Conservation (phyloP, 768 basidiomycete genomes). For the Cystofilobasidium capitatum region DNA sequence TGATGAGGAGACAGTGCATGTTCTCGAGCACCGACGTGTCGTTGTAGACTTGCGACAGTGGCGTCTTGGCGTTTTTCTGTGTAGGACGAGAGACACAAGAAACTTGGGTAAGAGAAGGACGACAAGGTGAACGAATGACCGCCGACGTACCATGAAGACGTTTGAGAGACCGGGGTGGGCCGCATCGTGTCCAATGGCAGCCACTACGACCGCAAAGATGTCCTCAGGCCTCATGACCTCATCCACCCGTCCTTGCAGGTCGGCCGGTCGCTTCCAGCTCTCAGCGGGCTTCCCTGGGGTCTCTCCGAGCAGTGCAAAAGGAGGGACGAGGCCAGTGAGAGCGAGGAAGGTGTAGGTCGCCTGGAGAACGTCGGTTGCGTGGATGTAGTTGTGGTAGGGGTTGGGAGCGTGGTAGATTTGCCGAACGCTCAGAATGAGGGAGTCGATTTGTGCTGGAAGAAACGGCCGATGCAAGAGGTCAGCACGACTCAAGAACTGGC, state of each 20-base stretch:
- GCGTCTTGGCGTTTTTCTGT: slow-evolving; percentile 87
- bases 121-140: neutral
- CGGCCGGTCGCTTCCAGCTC: slow-evolving; percentile 33
- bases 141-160: slow-evolving; percentile 68
- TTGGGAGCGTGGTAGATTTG: slow-evolving; percentile 81
- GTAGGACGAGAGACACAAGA: neutral
- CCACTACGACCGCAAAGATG: slow-evolving; percentile 73
- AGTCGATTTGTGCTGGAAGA: slow-evolving; percentile 56
- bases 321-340: slow-evolving; percentile 69
- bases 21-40: slow-evolving; percentile 79
- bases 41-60: slow-evolving; percentile 77
- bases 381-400: slow-evolving; percentile 95
- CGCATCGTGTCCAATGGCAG: slow-evolving; percentile 94
- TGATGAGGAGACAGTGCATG: slow-evolving; percentile 75
- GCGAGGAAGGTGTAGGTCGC: slow-evolving; percentile 77
- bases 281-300: slow-evolving; percentile 28
- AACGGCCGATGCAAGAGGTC: neutral
- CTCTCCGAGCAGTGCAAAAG: slow-evolving; percentile 52
- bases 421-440: slow-evolving; percentile 79
- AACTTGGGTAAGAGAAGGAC: neutral
- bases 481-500: slow-evolving; percentile 22
- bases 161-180: slow-evolving; percentile 94
- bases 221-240: slow-evolving; percentile 51
- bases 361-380: slow-evolving; percentile 92
- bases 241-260: slow-evolving; percentile 24